Evolutionary conservation across 768 basidiomycete species (phyloP), one percentile per base, ranked within the genome.

Genomic region (Leccinum aurantiacum): DNA sequence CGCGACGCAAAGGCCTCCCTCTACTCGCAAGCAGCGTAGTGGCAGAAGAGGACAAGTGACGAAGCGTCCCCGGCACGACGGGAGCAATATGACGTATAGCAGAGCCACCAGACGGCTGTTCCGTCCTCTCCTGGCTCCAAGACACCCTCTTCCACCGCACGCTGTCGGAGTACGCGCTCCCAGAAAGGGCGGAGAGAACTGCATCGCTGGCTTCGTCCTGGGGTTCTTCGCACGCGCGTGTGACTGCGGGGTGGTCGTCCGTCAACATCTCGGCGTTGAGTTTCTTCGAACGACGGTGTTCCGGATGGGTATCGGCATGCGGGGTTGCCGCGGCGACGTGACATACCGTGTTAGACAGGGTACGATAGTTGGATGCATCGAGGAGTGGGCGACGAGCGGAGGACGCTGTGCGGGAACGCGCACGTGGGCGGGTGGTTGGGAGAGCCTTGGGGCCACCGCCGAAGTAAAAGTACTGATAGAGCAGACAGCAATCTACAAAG

Each of bases 401-500:
- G 6, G 80, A 78, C 7, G 79, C 70, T 14, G 83, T 73, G 19
- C 82, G 75, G 8, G 73, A 75, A 29, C 80, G 82, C 35, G 78
- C 56, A 53, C 74, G 79, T 19, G 71, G 65, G 55, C 79, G 74
- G 24, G 73, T 63, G 14, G 70, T 58, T 8, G 74, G 69, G 1
- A 77, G 74, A 54, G 76, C 78, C 33, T 73, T 69, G 3, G 72
- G 62, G 29, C 67, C 69, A 17, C 74, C 70, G 46, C 78, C 74
- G 67, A 94, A 96, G 76, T 96, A 91, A 68, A 87, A 77, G 76
- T 88, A 98, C 71, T 99, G 96, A 8, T 69, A 71, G 49, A 95
- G 77, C 25, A 98, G 80, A 31, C 80, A 77, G 53, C 85, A 76
- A 73, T 99, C 97, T 54, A 98, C 83, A 57, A 82, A 76, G 68